Conservation (phyloP, 1,284 basidiomycete species). For the Ceratobasidium sp. region DNA sequence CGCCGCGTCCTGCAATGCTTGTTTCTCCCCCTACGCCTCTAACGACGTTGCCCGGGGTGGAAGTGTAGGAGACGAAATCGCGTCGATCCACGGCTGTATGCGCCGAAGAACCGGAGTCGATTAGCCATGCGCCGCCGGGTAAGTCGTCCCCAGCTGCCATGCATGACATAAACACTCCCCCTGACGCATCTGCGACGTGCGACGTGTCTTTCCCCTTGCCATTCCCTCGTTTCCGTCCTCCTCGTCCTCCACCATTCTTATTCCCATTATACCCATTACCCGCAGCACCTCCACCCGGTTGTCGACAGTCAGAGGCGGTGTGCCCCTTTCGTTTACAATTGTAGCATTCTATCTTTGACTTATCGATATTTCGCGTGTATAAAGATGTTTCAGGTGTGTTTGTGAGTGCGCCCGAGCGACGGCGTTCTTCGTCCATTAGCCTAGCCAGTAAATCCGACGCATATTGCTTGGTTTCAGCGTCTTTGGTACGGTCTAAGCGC, state of each 20-base stretch:
- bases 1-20: not conserved
- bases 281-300: too few species aligned
- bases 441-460: not conserved
- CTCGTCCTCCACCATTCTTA: not conserved
- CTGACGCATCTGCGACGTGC: not conserved
- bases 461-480: not conserved
- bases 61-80: not conserved
- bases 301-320: not conserved
- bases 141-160: not conserved
- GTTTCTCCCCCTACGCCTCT: not conserved
- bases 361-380: not conserved
- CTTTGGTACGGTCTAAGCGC: not conserved
- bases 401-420: not conserved
- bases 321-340: conserved; percentile 6
- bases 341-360: not conserved
- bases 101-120: not conserved
- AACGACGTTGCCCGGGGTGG: too few species aligned
- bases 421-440: not conserved
- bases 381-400: not conserved
- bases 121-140: not conserved
- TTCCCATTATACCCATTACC: not conserved
- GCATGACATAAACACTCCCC: not conserved
- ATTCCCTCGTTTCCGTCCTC: not conserved
- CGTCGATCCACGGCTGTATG: not conserved
- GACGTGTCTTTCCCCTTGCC: not conserved